These are phyloP conservation scores for Tricladium varicosporioides DNA, from an alignment of 2,329 filamentous ascomycete species.

Conservation along the genomic window DNA sequence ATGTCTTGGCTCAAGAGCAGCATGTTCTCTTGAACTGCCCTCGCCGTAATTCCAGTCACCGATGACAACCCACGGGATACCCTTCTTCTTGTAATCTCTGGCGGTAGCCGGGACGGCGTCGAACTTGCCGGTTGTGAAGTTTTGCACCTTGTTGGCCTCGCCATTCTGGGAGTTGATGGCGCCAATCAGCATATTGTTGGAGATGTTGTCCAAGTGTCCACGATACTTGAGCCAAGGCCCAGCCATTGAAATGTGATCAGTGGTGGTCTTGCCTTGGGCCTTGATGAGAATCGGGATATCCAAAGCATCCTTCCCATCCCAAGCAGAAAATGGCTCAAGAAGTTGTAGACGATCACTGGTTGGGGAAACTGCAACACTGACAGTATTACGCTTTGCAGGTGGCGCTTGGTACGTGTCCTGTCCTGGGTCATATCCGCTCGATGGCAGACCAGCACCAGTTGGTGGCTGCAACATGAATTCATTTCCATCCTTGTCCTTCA, in stretches of 20 bases:
- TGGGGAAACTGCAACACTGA: slow-evolving; percentile 81
- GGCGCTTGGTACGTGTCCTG: slow-evolving; percentile 95
- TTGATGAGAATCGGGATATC: slow-evolving; percentile 95
- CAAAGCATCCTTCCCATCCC: slow-evolving; percentile 87
- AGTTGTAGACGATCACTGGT: slow-evolving; percentile 92
- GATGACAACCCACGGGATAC: slow-evolving; percentile 93
- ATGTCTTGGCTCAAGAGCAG: slow-evolving; percentile 95
- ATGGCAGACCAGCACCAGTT: slow-evolving; percentile 76
- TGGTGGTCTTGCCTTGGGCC: slow-evolving; percentile 92
- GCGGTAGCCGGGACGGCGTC: slow-evolving; percentile 90
- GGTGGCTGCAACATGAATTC: slow-evolving; percentile 87
- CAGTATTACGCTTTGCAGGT: slow-evolving; percentile 69
- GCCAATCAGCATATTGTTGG: slow-evolving; percentile 99
- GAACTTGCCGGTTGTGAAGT: slow-evolving; percentile 79
- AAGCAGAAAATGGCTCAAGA: slow-evolving; percentile 78
- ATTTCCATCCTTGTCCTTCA: slow-evolving; percentile 95
- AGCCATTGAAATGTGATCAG: slow-evolving; percentile 96
- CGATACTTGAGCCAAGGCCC: slow-evolving; percentile 98
- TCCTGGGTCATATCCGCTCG: slow-evolving; percentile 83
- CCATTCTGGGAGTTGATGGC: slow-evolving; percentile 94
- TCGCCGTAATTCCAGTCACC: slow-evolving; percentile 99
- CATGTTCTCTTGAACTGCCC: slow-evolving; percentile 96
- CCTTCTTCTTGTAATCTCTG: slow-evolving; percentile 97
- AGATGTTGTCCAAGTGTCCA: slow-evolving; percentile 98
- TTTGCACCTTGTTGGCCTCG: slow-evolving; percentile 97